phyloP scores from a whole-genome alignment of 345 rosid species.

The Eutrema japonicum region DNA sequence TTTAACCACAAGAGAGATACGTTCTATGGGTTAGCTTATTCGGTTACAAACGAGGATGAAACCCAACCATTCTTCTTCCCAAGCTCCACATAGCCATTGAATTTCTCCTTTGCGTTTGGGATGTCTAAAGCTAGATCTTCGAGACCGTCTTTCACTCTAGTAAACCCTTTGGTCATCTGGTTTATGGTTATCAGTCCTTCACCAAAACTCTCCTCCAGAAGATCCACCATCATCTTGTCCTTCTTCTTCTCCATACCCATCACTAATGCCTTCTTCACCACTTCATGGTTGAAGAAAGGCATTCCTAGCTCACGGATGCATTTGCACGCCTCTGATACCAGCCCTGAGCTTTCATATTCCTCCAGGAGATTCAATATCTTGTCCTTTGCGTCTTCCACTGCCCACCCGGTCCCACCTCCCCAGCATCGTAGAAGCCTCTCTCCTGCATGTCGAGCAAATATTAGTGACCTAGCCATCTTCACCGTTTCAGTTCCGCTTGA shows the following conservation, averaged over 20 bases:
- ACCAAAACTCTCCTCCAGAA: conserved; percentile 69
- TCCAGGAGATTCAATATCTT: conserved; percentile 86
- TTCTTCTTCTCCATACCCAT: conserved; percentile 99
- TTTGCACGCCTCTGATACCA: conserved; percentile 80
- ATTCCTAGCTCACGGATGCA: conserved; percentile 90
- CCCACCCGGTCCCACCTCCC: conserved; percentile 99
- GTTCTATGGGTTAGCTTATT: background rate
- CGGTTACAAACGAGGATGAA: conserved; percentile 49
- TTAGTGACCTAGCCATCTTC: conserved; percentile 57
- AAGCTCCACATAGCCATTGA: conserved; percentile 55
- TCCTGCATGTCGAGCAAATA: conserved; percentile 91
- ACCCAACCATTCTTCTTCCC: conserved; percentile 84
- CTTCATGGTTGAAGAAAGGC: conserved; percentile 98
- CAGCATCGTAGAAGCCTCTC: conserved; percentile 94
- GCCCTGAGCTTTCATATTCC: conserved; percentile 87
- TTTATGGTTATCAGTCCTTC: conserved; percentile 88
- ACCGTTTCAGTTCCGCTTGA: conserved; percentile 86
- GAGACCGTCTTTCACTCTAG: conserved; percentile 75
- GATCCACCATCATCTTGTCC: conserved; percentile 75
- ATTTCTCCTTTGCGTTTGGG: conserved; percentile 85
- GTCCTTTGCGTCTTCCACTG: conserved; percentile 96
- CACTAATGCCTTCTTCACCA: conserved; percentile 87
- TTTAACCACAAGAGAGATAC: conserved; percentile 26
- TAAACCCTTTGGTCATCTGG: conserved; percentile 90
- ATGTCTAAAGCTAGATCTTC: conserved; percentile 90